Conservation (phyloP, 1,139 yeast genomes). For the Blastobotrys persicus region DNA sequence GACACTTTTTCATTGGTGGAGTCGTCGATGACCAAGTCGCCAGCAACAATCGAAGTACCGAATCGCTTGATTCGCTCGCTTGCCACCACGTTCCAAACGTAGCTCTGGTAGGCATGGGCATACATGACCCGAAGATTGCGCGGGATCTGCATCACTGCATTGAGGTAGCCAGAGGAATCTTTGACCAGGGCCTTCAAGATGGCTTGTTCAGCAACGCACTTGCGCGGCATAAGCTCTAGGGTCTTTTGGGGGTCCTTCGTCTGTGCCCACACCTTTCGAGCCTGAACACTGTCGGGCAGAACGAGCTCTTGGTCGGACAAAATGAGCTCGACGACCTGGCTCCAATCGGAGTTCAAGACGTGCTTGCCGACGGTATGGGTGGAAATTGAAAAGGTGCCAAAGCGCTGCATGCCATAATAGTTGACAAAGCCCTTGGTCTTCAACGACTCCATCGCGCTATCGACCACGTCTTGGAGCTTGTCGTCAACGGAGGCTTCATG, state of each 20-base stretch:
- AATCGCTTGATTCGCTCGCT: conserved; percentile 69
- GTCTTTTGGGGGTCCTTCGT: conserved; percentile 67
- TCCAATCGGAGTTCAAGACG: conserved; percentile 72
- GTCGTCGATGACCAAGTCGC: conserved; percentile 70
- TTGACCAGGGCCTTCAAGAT: conserved; percentile 58
- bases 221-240: conserved; percentile 73
- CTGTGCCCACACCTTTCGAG: conserved; percentile 77
- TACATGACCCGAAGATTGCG: conserved; percentile 91
- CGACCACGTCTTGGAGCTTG: conserved; percentile 42
- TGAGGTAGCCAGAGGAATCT: conserved; percentile 54
- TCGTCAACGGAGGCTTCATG: conserved; percentile 19
- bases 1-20: not conserved
- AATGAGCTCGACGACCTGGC: conserved; percentile 71
- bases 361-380: conserved; percentile 82
- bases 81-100: conserved; percentile 87
- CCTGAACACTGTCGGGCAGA: conserved; percentile 76
- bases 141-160: conserved; percentile 88
- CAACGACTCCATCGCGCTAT: conserved; percentile 56
- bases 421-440: conserved; percentile 76
- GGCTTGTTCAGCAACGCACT: conserved; percentile 81
- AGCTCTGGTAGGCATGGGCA: conserved; percentile 96
- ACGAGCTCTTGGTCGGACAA: conserved; percentile 83
- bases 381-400: conserved; percentile 91
- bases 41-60: conserved; percentile 70
- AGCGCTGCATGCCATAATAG: conserved; percentile 95